phyloP scores from a whole-genome alignment of 2,329 filamentous ascomycete species.

The Grosmannia serpens region DNA sequence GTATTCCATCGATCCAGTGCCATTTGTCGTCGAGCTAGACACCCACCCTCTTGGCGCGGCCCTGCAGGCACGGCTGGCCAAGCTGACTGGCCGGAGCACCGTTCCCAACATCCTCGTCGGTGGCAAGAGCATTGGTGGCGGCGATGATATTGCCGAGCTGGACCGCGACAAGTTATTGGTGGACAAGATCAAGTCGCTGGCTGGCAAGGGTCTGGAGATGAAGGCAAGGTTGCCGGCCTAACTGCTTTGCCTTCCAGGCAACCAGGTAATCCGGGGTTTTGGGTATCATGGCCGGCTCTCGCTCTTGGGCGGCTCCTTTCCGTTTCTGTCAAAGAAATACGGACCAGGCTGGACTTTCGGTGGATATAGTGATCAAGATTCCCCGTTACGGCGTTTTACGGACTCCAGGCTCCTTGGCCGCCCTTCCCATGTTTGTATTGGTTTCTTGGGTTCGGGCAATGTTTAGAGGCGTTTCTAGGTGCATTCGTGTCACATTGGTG shows the following conservation, averaged over 20 bases:
- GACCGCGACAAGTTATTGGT: slow-evolving; percentile 55
- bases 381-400: neutral
- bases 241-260: neutral
- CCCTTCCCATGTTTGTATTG: neutral
- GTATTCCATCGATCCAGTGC: slow-evolving; percentile 71
- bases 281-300: neutral
- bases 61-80: slow-evolving; percentile 60
- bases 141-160: slow-evolving; percentile 71
- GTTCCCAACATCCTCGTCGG: slow-evolving; percentile 89
- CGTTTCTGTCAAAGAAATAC: neutral
- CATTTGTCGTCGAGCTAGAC: slow-evolving; percentile 86
- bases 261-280: neutral
- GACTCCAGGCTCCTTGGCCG: neutral
- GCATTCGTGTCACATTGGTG: neutral
- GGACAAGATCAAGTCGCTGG: slow-evolving; percentile 61
- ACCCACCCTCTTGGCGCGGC: slow-evolving; percentile 60
- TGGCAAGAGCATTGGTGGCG: slow-evolving; percentile 79
- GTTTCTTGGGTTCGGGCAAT: neutral
- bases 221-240: slow-evolving; percentile 31
- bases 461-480: neutral
- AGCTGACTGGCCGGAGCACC: slow-evolving; percentile 68
- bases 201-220: slow-evolving; percentile 50
- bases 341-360: neutral
- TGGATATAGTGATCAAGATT: neutral
- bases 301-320: neutral